A percentile compares a stretch with the other conserved stretches of the same genome.
Evolutionary conservation across 2,329 filamentous ascomycete species (phyloP).

Genomic region (Epichloe hybrida): DNA sequence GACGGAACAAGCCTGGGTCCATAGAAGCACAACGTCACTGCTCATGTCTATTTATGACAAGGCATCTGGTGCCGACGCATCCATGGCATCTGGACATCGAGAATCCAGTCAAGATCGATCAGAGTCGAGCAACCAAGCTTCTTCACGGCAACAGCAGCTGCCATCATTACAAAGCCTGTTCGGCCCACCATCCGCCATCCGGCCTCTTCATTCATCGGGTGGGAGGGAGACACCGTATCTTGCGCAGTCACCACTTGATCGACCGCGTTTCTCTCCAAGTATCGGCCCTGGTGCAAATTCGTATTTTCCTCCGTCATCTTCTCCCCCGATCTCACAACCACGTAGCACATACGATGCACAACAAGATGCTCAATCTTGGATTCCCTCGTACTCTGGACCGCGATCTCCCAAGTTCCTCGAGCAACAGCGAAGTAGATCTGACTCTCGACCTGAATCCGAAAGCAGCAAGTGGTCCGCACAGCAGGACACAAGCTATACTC

Average conservation of each 20-base stretch:
- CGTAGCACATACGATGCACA: conserved; percentile 33
- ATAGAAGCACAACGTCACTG: conserved; percentile 28
- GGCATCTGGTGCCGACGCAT: conserved; percentile 29
- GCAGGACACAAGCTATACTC: conserved; percentile 30
- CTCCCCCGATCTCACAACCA: conserved; percentile 27
- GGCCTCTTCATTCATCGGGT: conserved; percentile 32
- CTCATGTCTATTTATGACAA: conserved; percentile 47
- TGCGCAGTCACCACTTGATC: conserved; percentile 33
- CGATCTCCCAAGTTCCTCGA: conserved; percentile 32
- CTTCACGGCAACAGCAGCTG: conserved; percentile 34
- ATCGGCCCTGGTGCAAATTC: conserved; percentile 28
- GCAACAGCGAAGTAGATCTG: conserved; percentile 21
- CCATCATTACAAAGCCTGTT: conserved; percentile 45
- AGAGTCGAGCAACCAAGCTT: conserved; percentile 18
- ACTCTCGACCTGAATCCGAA: conserved; percentile 24
- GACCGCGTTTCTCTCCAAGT: conserved; percentile 26
- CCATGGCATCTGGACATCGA: conserved; percentile 20
- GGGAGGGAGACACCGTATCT: conserved; percentile 31
- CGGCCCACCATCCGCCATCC: conserved; percentile 30
- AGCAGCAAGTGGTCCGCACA: conserved; percentile 24
- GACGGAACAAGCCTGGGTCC: conserved; percentile 33
- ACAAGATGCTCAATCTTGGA: conserved; percentile 24
- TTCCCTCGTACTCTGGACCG: conserved; percentile 27
- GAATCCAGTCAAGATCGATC: conserved; percentile 24
- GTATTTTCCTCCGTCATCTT: conserved; percentile 31